These are phyloP conservation scores for Lathyrus aphaca DNA, from an alignment of 306 rosid species.

Conservation along the genomic window DNA sequence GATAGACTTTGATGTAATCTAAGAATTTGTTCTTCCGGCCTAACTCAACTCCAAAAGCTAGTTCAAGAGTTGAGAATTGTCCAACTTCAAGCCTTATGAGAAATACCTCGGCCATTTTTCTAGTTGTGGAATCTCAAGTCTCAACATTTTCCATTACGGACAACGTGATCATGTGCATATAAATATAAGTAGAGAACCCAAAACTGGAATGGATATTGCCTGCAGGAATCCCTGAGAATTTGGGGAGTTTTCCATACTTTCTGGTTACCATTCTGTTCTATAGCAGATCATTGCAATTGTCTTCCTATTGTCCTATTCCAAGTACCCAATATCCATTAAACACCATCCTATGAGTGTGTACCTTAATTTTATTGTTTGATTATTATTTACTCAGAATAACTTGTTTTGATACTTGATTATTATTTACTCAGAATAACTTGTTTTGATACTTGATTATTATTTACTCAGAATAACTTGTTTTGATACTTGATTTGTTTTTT, in stretches of 20 bases:
- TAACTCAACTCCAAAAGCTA: slow-evolving; percentile 10
- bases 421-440: not conserved
- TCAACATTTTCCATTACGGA: too few relatives aligned
- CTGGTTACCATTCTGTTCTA: not conserved
- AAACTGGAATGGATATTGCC: not conserved
- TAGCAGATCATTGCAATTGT: not conserved
- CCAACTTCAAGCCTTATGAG: too few relatives aligned
- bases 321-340: not conserved
- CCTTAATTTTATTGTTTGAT: slow-evolving; percentile 3
- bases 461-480: not conserved
- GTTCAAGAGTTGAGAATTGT: not conserved
- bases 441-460: slow-evolving; percentile 10
- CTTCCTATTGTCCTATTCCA: not conserved
- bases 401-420: slow-evolving; percentile 11
- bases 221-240: slow-evolving; percentile 5
- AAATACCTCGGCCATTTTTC: too few relatives aligned
- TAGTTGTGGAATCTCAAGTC: too few relatives aligned
- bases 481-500: slow-evolving; percentile 27
- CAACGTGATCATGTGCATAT: too few relatives aligned
- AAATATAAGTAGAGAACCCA: not conserved
- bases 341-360: not conserved
- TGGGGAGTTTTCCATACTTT: not conserved
- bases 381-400: not conserved
- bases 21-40: not conserved
- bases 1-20: not conserved